phyloP scores from a whole-genome alignment of 192 early-diverging fungal genomes.

The Umbelopsis ramanniana region DNA sequence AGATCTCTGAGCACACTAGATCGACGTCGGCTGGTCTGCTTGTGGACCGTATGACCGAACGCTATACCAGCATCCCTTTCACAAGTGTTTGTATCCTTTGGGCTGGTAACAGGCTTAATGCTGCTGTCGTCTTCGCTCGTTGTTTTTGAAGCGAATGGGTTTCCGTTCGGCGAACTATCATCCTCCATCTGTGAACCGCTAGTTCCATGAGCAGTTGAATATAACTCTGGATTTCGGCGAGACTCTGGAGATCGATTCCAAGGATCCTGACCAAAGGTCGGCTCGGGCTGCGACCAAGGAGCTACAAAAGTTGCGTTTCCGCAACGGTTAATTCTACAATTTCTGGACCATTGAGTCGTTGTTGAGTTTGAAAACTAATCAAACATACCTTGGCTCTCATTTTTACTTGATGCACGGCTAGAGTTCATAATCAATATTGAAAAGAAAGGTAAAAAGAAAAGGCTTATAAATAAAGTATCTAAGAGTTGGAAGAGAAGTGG shows the following conservation, averaged over 20 bases:
- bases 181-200: slow-evolving; percentile 23
- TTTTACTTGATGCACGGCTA: background rate
- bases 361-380: background rate
- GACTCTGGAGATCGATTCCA: slow-evolving; percentile 25
- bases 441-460: too few species aligned
- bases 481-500: background rate
- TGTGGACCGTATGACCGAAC: slow-evolving; percentile 27
- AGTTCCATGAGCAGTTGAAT: slow-evolving; percentile 27
- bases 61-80: slow-evolving; percentile 7
- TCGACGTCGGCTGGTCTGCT: slow-evolving; percentile 9
- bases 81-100: background rate
- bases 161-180: background rate
- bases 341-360: background rate
- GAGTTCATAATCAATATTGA: background rate
- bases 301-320: background rate
- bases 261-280: slow-evolving; percentile 5
- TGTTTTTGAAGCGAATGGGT: background rate
- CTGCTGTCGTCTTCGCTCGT: background rate
- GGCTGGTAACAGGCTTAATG: background rate
- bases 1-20: background rate
- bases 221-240: slow-evolving; percentile 23
- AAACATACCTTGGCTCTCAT: background rate
- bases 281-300: background rate
- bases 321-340: too few species aligned
- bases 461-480: too few species aligned